Evolutionary conservation across 2,329 filamentous ascomycete genomes (phyloP).

Genomic region (Gnomoniopsis smithogilvyi): DNA sequence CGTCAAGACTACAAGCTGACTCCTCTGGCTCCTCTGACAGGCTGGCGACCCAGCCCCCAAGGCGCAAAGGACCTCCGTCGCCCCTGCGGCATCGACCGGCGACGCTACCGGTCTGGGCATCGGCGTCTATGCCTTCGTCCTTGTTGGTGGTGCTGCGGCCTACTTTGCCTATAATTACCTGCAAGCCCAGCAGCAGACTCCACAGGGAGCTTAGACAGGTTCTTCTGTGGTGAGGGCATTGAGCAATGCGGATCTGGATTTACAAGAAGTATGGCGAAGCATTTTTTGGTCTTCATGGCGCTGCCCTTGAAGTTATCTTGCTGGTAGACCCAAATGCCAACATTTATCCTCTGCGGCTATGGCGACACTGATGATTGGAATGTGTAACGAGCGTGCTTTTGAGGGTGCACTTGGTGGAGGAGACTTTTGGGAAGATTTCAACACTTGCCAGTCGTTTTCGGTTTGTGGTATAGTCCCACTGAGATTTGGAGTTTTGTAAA

Average conservation of each 20-base stretch:
- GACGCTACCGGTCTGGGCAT: conserved; percentile 63
- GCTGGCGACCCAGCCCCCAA: conserved; percentile 76
- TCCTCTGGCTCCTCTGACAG: conserved; percentile 37
- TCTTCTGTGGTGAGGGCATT: neutral
- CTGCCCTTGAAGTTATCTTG: neutral
- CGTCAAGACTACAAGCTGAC: conserved; percentile 22
- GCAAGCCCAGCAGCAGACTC: conserved; percentile 49
- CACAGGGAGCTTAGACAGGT: conserved; percentile 4
- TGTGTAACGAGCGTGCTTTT: neutral
- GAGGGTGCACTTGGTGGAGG: neutral
- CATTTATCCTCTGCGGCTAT: neutral
- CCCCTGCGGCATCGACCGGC: conserved; percentile 45
- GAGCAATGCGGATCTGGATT: neutral
- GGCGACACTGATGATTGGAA: neutral
- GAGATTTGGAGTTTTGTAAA: neutral
- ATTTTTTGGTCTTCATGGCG: neutral
- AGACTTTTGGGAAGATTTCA: neutral
- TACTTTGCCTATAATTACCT: conserved; percentile 86
- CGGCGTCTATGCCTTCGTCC: conserved; percentile 75
- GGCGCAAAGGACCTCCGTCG: conserved; percentile 45
- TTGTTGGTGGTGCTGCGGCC: conserved; percentile 72
- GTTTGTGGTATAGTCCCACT: neutral
- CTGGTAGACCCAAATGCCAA: neutral
- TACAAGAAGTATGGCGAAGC: neutral
- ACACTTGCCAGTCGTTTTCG: neutral